phyloP scores from a whole-genome alignment of 768 basidiomycete genomes.

The Pleurotus pulmonarius region DNA sequence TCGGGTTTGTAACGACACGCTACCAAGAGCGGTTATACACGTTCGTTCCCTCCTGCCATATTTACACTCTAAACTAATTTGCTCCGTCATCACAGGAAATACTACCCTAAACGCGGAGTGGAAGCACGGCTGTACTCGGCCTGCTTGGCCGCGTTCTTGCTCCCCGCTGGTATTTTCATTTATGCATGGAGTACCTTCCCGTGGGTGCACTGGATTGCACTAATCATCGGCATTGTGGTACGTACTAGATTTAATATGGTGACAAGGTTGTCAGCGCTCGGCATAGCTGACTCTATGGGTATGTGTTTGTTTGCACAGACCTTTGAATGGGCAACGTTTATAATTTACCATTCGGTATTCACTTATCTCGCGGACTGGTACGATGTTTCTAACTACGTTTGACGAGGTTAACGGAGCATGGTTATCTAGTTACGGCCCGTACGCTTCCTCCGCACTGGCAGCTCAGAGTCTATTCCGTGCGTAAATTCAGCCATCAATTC shows the following conservation, averaged over 20 bases:
- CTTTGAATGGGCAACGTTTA: conserved; percentile 34
- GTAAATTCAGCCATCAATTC: conserved; percentile 11
- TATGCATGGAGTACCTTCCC: conserved; percentile 62
- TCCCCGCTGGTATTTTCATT: conserved; percentile 59
- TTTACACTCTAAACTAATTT: background rate
- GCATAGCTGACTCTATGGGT: no score
- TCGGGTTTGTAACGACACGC: conserved; percentile 41
- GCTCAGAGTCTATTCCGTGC: conserved; percentile 54
- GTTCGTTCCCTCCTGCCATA: conserved; percentile 21
- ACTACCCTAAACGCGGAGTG: conserved; percentile 21
- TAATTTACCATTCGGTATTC: conserved; percentile 54
- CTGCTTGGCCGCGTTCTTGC: conserved; percentile 41
- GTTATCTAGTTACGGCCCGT: conserved; percentile 37
- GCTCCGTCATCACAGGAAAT: conserved; percentile 15
- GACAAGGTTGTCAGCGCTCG: no score
- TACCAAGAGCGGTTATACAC: conserved; percentile 43
- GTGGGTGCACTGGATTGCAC: conserved; percentile 53
- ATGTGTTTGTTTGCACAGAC: no score
- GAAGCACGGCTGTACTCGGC: conserved; percentile 56
- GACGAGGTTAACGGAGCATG: background rate
- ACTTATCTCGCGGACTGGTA: conserved; percentile 59
- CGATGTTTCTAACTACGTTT: conserved; percentile 9
- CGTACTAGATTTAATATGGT: background rate
- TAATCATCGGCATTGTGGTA: conserved; percentile 44
- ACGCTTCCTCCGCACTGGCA: conserved; percentile 61